phyloP scores from a whole-genome alignment of 2,329 filamentous ascomycete genomes.

The Apiospora sp. region DNA sequence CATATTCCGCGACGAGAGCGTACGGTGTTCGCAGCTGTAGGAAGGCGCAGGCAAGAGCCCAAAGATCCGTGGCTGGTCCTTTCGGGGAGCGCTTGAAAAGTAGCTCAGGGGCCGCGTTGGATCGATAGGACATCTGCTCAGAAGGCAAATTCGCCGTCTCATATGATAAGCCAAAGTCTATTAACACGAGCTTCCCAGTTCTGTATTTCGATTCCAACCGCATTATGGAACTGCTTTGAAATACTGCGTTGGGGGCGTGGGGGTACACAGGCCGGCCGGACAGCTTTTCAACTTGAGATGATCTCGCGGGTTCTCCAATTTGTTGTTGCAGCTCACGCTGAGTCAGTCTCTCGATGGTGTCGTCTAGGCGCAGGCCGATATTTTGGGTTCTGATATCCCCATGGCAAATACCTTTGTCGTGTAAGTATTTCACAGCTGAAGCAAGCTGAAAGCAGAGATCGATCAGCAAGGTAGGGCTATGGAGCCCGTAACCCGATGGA shows the following conservation, averaged over 20 bases:
- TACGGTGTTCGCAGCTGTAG: not conserved
- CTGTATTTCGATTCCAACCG: not conserved
- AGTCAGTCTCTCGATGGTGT: not conserved
- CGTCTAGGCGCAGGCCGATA: not conserved
- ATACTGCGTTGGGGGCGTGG: not conserved
- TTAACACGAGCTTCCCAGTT: not conserved
- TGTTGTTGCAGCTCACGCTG: not conserved
- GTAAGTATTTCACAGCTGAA: not conserved
- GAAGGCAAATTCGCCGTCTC: not conserved
- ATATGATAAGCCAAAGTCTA: conserved; percentile 6
- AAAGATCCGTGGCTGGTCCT: not conserved
- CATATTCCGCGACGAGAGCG: not conserved
- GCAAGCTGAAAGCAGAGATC: not conserved
- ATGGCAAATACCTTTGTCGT: not conserved
- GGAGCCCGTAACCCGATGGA: not conserved
- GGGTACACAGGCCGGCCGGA: not conserved
- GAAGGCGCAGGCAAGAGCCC: not conserved
- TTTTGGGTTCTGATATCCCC: not conserved
- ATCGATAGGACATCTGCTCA: conserved; percentile 7
- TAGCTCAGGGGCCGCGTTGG: not conserved
- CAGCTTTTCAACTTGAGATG: not conserved
- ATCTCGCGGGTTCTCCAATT: not conserved
- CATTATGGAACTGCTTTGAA: not conserved
- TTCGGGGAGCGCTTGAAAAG: not conserved
- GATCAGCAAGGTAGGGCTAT: not conserved